A percentile compares a stretch with the other conserved stretches of the same genome.
Conservation (phyloP, 2,329 filamentous ascomycete species). For the Botrytis sinoallii region DNA sequence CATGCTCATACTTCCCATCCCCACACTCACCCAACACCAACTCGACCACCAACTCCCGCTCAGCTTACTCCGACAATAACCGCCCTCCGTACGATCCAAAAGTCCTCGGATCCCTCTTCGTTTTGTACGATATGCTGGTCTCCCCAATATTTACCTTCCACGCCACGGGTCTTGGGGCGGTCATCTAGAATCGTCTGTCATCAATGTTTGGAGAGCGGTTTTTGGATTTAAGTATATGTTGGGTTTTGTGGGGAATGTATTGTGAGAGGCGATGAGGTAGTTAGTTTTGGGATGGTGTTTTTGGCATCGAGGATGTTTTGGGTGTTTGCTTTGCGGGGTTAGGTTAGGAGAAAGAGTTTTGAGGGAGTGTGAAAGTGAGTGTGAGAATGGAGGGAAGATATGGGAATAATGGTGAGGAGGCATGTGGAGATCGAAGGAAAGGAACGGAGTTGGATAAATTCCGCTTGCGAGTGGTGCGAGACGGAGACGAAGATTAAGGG, state of each 20-base stretch:
- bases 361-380: background rate
- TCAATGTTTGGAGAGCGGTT: conserved; percentile 46
- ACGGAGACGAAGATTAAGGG: conserved; percentile 38
- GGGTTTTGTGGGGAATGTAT: conserved; percentile 56
- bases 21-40: background rate
- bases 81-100: background rate
- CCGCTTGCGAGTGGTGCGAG: conserved; percentile 51
- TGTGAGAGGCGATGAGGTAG: conserved; percentile 51
- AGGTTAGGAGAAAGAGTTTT: conserved; percentile 32
- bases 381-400: background rate
- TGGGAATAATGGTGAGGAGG: background rate
- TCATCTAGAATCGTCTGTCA: conserved; percentile 49
- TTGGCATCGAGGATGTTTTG: conserved; percentile 56
- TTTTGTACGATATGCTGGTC: conserved; percentile 57
- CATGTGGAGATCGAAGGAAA: conserved; percentile 15
- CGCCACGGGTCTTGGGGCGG: conserved; percentile 43
- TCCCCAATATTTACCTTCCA: conserved; percentile 39
- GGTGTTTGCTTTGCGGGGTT: conserved; percentile 52
- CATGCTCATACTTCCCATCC: background rate
- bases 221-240: conserved; percentile 54
- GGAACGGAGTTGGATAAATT: conserved; percentile 46
- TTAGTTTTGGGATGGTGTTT: conserved; percentile 60
- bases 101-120: conserved; percentile 39
- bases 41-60: background rate
- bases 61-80: background rate